Conservation (phyloP, 805 yeast genomes). For the Suhomyces faveliae region DNA sequence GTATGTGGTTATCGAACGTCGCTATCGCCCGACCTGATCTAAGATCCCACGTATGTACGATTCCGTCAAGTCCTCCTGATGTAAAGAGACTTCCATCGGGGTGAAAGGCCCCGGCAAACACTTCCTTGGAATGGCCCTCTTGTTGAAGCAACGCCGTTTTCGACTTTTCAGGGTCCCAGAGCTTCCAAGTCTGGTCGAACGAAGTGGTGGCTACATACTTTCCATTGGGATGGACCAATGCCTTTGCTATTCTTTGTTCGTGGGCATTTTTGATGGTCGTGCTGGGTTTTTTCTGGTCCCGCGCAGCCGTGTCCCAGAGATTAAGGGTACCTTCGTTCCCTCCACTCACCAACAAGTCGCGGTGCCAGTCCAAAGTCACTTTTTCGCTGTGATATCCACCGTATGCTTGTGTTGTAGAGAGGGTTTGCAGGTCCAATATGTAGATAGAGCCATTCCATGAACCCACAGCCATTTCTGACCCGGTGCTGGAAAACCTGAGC, state of each 20-base stretch:
- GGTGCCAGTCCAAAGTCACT: conserved; percentile 66
- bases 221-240: conserved; percentile 66
- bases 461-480: conserved; percentile 53
- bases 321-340: conserved; percentile 39
- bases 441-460: conserved; percentile 82
- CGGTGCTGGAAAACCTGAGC: conserved; percentile 43
- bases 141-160: conserved; percentile 57
- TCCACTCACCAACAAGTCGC: conserved; percentile 30
- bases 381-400: conserved; percentile 59
- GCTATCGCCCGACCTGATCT: conserved; percentile 69
- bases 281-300: conserved; percentile 16
- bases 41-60: conserved; percentile 80
- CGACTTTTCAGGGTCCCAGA: conserved; percentile 68
- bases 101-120: conserved; percentile 61
- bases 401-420: conserved; percentile 25
- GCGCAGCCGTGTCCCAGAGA: conserved; percentile 25
- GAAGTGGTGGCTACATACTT: conserved; percentile 66
- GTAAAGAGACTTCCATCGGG: conserved; percentile 75
- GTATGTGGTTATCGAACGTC: conserved; percentile 63
- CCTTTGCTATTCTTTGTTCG: conserved; percentile 54
- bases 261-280: conserved; percentile 28
- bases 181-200: conserved; percentile 81
- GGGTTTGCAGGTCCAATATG: conserved; percentile 41
- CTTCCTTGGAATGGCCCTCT: conserved; percentile 83
- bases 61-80: conserved; percentile 76